Evolutionary conservation across 345 rosid genomes (phyloP).

Genomic region (Bruguiera sexangula): DNA sequence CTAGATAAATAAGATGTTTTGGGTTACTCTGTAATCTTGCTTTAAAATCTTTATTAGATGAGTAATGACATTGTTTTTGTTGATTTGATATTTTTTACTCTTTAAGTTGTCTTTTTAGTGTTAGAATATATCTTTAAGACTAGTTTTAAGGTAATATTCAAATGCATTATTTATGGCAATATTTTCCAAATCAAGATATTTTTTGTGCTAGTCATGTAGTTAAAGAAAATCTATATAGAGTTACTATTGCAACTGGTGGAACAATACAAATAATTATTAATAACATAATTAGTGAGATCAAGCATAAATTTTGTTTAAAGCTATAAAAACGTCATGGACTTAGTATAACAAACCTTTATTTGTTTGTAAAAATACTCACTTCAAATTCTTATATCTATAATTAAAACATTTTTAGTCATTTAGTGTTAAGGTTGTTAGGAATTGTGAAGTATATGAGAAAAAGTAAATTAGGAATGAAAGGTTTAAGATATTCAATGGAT

Average conservation of each 20-base stretch:
- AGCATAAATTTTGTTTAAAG: not conserved
- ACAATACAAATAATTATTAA: constrained; percentile 90
- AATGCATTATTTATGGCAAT: constrained; percentile 42
- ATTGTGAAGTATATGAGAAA: constrained; percentile 92
- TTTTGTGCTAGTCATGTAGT: constrained; percentile 99
- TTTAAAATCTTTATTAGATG: no score
- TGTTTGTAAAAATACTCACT: not conserved
- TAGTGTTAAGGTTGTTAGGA: constrained; percentile 79
- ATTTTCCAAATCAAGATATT: constrained; percentile 93
- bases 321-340: not conserved
- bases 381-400: not conserved
- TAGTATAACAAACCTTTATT: not conserved
- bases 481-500: constrained; percentile 94
- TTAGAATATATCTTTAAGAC: not conserved
- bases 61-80: no score
- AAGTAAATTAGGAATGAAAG: constrained; percentile 96
- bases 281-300: constrained; percentile 79
- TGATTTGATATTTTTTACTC: no score
- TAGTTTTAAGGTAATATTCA: not conserved
- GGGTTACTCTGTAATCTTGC: no score
- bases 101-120: no score
- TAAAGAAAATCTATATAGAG: constrained; percentile 88
- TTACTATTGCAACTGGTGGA: constrained; percentile 96
- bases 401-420: not conserved
- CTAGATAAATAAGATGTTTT: no score